Evolutionary conservation across 2,329 filamentous ascomycete species (phyloP).

Genomic region (Cercospora sp.): DNA sequence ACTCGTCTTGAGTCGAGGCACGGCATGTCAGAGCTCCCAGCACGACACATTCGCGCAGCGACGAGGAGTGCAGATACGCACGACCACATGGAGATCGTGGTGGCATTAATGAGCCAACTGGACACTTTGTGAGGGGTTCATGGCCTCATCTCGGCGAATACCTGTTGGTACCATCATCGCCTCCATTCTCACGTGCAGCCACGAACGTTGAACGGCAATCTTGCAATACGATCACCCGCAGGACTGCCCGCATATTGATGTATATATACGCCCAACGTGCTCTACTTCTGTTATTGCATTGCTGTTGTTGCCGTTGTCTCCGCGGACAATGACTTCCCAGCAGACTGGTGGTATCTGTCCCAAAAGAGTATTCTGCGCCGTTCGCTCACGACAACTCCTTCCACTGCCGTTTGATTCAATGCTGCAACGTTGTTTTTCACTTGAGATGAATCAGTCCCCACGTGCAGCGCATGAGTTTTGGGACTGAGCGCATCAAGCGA

Average conservation of each 20-base stretch:
- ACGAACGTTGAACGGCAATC: background rate
- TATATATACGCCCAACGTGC: background rate
- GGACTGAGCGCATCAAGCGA: background rate
- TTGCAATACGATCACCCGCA: background rate
- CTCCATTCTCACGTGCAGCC: background rate
- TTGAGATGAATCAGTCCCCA: background rate
- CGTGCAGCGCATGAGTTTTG: background rate
- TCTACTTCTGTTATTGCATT: background rate
- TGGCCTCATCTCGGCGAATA: slow-evolving; percentile 1
- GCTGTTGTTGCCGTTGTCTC: background rate
- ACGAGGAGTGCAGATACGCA: background rate
- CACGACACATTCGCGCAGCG: background rate
- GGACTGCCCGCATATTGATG: background rate
- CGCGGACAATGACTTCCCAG: background rate
- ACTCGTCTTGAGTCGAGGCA: background rate
- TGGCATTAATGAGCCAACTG: background rate
- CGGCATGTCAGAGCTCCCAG: background rate
- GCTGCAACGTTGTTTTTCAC: background rate
- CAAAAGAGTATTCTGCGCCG: background rate
- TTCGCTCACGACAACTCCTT: background rate
- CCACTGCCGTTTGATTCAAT: background rate
- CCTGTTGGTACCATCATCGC: background rate
- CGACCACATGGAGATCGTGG: background rate
- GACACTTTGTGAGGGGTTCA: background rate
- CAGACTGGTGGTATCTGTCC: background rate